A percentile compares a stretch with the other conserved stretches of the same genome.
phyloP scores from a whole-genome alignment of 202 grass and related monocot species.

The Setaria viridis region DNA sequence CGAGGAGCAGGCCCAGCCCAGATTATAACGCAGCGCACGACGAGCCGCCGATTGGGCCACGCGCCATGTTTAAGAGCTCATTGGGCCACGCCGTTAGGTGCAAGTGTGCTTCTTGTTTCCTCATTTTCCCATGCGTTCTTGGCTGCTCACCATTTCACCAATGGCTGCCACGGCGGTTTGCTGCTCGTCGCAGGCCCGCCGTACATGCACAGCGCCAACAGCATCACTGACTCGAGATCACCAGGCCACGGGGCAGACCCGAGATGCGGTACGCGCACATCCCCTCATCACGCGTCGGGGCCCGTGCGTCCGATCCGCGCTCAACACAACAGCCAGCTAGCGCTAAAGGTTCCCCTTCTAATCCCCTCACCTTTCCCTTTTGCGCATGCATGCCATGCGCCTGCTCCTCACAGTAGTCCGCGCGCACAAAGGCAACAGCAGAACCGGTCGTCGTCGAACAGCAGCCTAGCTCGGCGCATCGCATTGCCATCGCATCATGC shows the following conservation, averaged over 20 bases:
- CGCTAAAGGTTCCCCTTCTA: neutral
- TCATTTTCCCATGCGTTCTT: neutral
- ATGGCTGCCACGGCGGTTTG: neutral
- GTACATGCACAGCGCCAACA: neutral
- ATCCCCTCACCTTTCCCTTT: neutral
- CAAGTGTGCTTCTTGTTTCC: no score
- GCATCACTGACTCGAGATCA: neutral
- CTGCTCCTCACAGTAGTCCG: neutral
- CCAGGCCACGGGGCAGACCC: neutral
- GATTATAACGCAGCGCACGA: neutral
- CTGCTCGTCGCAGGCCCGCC: neutral
- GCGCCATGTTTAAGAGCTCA: neutral
- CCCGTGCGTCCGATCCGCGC: neutral
- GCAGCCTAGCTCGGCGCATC: neutral
- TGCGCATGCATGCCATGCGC: neutral
- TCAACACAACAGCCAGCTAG: no score
- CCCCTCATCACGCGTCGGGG: neutral
- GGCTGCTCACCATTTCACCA: neutral
- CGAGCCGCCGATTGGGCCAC: neutral
- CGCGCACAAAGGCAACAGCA: neutral
- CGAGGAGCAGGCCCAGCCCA: neutral
- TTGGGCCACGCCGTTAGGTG: neutral
- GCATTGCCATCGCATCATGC: neutral
- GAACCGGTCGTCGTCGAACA: neutral
- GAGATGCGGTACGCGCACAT: neutral